Conservation (phyloP, 2,329 filamentous ascomycete genomes). For the Berkeleyomyces rouxiae region DNA sequence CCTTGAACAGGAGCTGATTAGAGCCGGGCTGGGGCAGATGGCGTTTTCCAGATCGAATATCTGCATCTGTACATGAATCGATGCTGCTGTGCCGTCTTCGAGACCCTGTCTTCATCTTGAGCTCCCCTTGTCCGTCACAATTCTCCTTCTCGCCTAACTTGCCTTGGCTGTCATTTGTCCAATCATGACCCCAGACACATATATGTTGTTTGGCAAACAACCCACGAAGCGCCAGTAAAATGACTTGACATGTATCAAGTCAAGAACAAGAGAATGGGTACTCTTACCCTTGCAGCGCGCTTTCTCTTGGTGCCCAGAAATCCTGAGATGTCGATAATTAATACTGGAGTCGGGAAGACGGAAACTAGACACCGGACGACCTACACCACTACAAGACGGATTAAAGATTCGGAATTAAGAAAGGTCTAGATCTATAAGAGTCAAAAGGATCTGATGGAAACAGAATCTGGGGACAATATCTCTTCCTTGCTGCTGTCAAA, state of each 20-base stretch:
- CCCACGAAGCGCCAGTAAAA: neutral
- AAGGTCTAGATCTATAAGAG: too few relatives aligned
- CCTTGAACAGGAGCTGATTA: neutral
- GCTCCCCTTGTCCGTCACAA: neutral
- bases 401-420: too few relatives aligned
- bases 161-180: neutral
- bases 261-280: neutral
- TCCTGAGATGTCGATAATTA: too few relatives aligned
- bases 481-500: too few relatives aligned
- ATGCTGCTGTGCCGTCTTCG: neutral
- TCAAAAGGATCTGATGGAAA: too few relatives aligned
- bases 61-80: neutral
- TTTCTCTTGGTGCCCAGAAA: neutral
- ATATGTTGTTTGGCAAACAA: neutral
- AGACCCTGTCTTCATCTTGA: neutral
- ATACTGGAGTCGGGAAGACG: too few relatives aligned
- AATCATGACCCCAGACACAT: neutral
- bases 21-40: neutral
- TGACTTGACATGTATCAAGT: neutral
- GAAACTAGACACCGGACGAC: too few relatives aligned
- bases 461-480: too few relatives aligned
- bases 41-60: too few relatives aligned
- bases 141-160: neutral
- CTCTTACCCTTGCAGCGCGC: neutral
- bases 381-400: too few relatives aligned